phyloP scores from a whole-genome alignment of 2,329 filamentous ascomycete genomes.

The Neofusicoccum laricinum region DNA sequence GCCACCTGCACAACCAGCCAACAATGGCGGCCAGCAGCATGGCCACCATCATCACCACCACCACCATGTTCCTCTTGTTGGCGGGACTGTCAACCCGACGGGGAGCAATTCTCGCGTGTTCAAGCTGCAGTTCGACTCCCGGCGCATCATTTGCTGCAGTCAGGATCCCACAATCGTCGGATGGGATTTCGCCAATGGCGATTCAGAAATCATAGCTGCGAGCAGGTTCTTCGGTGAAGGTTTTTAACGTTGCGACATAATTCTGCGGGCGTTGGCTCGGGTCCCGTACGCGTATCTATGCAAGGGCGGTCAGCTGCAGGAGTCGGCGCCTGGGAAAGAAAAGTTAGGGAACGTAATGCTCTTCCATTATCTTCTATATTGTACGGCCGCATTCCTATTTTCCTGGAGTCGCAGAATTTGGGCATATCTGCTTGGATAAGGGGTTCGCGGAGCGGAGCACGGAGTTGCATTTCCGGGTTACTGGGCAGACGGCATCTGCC shows the following conservation, averaged over 20 bases:
- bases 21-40: constrained; percentile 24
- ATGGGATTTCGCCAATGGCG: constrained; percentile 94
- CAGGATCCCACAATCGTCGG: constrained; percentile 90
- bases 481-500: not conserved
- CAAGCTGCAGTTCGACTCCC: constrained; percentile 93
- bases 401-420: not conserved
- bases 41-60: constrained; percentile 26
- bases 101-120: constrained; percentile 67
- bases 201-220: constrained; percentile 74
- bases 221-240: constrained; percentile 69
- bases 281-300: not conserved
- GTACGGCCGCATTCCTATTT: not conserved
- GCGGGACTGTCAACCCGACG: constrained; percentile 19
- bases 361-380: not conserved
- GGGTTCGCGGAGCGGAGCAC: constrained; percentile 2
- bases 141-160: constrained; percentile 90
- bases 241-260: not conserved
- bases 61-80: constrained; percentile 22
- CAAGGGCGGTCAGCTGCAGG: not conserved
- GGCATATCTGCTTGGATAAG: not conserved
- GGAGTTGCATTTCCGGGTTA: not conserved
- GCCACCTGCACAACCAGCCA: not conserved
- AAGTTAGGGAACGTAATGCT: not conserved
- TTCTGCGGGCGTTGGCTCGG: not conserved
- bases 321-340: not conserved